These are phyloP conservation scores for Biscogniauxia mediterranea DNA, from an alignment of 2,329 filamentous ascomycete genomes.

Conservation along the genomic window DNA sequence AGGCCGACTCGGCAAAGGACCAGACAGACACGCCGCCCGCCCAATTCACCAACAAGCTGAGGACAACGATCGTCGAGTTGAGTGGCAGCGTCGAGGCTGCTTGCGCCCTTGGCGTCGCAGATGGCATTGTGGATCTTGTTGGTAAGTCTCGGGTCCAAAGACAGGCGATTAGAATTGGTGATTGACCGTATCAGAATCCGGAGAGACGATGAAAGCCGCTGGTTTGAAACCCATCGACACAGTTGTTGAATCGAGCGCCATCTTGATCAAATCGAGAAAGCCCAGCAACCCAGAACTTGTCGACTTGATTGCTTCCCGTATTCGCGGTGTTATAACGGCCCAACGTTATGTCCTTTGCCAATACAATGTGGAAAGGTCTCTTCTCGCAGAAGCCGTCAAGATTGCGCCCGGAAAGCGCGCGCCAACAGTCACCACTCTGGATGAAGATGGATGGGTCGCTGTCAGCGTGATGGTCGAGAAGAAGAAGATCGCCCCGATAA, in stretches of 20 bases:
- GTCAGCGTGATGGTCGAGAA: slow-evolving; percentile 91
- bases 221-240: slow-evolving; percentile 94
- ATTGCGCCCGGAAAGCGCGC: slow-evolving; percentile 94
- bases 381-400: slow-evolving; percentile 64
- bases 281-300: slow-evolving; percentile 79
- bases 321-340: slow-evolving; percentile 90
- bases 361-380: slow-evolving; percentile 81
- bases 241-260: slow-evolving; percentile 81
- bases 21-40: slow-evolving; percentile 34
- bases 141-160: slow-evolving; percentile 54
- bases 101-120: slow-evolving; percentile 90
- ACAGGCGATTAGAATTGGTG: not conserved
- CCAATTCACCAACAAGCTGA: slow-evolving; percentile 52
- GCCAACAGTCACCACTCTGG: slow-evolving; percentile 84
- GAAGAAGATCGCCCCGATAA: slow-evolving; percentile 78
- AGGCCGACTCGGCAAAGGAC: slow-evolving; percentile 42
- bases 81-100: slow-evolving; percentile 97
- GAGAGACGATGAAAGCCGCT: slow-evolving; percentile 96
- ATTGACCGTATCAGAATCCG: slow-evolving; percentile 66
- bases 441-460: slow-evolving; percentile 91
- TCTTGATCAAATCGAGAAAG: slow-evolving; percentile 86
- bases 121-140: slow-evolving; percentile 96
- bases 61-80: slow-evolving; percentile 88
- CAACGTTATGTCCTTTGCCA: slow-evolving; percentile 93
- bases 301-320: slow-evolving; percentile 79